Base-by-base conservation (phyloP, 1,284 basidiomycete species). In the Cryptococcus floricola region DNA sequence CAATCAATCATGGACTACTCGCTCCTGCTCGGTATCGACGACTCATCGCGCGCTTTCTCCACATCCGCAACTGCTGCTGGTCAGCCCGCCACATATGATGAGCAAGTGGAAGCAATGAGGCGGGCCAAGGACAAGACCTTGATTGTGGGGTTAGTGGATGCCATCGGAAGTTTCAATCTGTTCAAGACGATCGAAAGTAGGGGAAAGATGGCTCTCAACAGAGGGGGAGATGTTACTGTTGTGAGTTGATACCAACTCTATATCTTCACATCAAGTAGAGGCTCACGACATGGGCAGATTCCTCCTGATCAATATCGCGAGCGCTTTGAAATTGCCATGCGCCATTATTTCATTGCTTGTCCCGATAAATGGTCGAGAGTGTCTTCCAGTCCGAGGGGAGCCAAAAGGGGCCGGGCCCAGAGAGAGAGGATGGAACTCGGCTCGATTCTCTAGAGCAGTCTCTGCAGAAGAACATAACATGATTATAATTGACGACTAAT, bases 1-100 rank as follows among this genome's bases (percentile, higher is more conserved):
- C 86, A 85, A 64, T 87, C 87, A 59, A 87, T 89, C 65, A 89
- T 89, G 87, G 88, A 90, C 66, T 90, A 89, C 64, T 88, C 87
- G 82, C 87, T 71, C 18, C 78, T 77, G 1, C 46, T 74, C 16
- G 65, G 80, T 13, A 77, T 90, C 10, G 84, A 89, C 63, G 25
- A 16, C 19, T 46, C 45, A 10, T 46, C 45, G 7, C 19, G 14
- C 19, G 2, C 16, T 10, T 14, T 16, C 25, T 46, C 45, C 27
- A 1, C 6, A 42, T 18, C n/a, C 23, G n/a, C 23, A 9, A 9
- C 41, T 42, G 31, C 31, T 34, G 31, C 31, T 34, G 31, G 31
- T 34, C 31, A 34, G 31, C 10, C 31, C 7, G 31, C 7, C 31
- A 6, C 31, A 34, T 10, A 34, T 34, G 80, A 84, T 52, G 80